phyloP scores from a whole-genome alignment of 2,329 filamentous ascomycete genomes.

The Ophiostoma sp. region DNA sequence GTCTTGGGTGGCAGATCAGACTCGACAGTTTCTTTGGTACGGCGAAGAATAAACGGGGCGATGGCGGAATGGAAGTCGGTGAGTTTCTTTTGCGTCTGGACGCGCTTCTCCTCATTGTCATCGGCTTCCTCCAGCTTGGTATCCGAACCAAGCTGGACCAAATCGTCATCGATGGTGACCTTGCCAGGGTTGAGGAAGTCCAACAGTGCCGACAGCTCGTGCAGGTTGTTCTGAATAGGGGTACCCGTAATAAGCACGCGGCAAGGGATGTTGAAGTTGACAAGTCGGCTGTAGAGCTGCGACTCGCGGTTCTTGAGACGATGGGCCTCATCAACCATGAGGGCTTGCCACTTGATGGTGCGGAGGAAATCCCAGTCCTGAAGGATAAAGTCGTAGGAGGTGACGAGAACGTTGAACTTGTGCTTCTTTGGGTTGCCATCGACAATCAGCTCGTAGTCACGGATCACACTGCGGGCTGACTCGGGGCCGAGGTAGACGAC shows the following conservation, averaged over 20 bases:
- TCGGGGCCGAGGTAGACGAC: constrained; percentile 93
- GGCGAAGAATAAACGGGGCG: constrained; percentile 87
- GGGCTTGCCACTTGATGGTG: constrained; percentile 93
- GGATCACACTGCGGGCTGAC: constrained; percentile 76
- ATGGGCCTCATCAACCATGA: constrained; percentile 94
- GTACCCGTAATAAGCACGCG: constrained; percentile 93
- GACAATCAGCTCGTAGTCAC: constrained; percentile 81
- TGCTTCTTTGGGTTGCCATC: constrained; percentile 82
- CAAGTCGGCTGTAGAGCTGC: constrained; percentile 79
- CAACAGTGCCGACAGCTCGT: constrained; percentile 84
- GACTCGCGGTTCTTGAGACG: constrained; percentile 94
- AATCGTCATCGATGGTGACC: constrained; percentile 82
- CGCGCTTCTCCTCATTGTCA: constrained; percentile 45
- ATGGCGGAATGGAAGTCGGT: constrained; percentile 79
- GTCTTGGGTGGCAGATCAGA: constrained; percentile 94
- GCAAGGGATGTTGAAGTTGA: constrained; percentile 81
- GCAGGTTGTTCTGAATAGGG: constrained; percentile 93
- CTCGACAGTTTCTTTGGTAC: constrained; percentile 96
- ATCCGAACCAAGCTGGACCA: constrained; percentile 62
- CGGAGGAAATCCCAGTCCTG: constrained; percentile 77
- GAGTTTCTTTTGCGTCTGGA: constrained; percentile 80
- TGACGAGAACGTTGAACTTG: constrained; percentile 96
- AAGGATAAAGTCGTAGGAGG: constrained; percentile 94
- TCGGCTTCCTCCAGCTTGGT: constrained; percentile 31
- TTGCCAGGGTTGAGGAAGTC: constrained; percentile 97